Conservation (phyloP, 305 asterid genomes). For the Withania somnifera region DNA sequence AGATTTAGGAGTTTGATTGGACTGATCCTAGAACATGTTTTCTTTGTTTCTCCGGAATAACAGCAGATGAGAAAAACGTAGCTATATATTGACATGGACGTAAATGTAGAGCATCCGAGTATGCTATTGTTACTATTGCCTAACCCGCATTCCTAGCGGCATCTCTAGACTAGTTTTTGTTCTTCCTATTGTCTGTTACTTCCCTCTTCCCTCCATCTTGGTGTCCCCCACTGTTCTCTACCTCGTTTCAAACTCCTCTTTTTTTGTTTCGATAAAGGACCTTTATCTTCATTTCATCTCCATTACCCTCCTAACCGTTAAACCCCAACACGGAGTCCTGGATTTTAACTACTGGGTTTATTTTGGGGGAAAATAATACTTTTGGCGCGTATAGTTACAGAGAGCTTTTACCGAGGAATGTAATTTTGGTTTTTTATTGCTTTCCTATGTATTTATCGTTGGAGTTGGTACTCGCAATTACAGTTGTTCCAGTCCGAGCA, state of each 20-base stretch:
- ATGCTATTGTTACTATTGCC: constrained; percentile 6
- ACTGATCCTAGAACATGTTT: no score
- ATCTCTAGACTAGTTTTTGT: not conserved
- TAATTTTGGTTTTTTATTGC: not conserved
- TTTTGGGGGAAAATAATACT: not conserved
- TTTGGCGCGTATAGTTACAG: not conserved
- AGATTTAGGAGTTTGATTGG: no score
- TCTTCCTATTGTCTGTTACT: constrained; percentile 9
- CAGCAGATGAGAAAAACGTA: no score
- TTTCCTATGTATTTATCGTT: constrained; percentile 10
- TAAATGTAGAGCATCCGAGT: no score
- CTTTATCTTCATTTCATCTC: constrained; percentile 22
- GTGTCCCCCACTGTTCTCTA: constrained; percentile 12
- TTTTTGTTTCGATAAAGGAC: constrained; percentile 29
- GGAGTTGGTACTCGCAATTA: constrained; percentile 17
- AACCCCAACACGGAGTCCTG: not conserved
- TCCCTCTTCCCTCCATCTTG: constrained; percentile 12
- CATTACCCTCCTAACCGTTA: constrained; percentile 14
- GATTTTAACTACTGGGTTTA: not conserved
- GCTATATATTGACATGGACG: no score
- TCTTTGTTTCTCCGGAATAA: no score
- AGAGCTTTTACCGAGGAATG: not conserved
- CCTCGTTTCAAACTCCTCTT: constrained; percentile 27
- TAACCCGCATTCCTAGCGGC: constrained; percentile 6
- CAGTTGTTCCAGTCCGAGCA: constrained; percentile 15